Conservation (phyloP, 768 basidiomycete species). For the Tulasnella sp. region DNA sequence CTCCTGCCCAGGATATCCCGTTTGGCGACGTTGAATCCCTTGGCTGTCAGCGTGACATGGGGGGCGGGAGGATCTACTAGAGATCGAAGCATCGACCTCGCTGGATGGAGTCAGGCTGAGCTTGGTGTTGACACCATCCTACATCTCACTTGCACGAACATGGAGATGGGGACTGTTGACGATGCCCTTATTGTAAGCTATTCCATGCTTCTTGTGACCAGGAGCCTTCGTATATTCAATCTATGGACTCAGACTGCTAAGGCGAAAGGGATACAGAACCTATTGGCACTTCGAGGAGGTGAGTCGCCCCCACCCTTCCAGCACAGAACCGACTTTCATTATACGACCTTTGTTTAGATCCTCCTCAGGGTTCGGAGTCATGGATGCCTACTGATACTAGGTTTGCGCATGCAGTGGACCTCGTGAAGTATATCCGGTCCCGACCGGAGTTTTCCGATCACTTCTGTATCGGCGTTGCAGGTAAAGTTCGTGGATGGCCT, state of each 20-base stretch:
- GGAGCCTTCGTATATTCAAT: no score
- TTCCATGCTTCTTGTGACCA: no score
- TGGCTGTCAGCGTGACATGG: constrained; percentile 92
- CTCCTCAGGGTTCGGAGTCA: constrained; percentile 86
- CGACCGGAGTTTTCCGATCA: constrained; percentile 64
- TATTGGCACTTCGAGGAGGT: constrained; percentile 91
- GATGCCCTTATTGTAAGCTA: constrained; percentile 63
- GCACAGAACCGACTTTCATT: neutral
- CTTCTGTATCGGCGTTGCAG: constrained; percentile 94
- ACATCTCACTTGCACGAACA: constrained; percentile 96
- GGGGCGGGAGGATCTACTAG: constrained; percentile 92
- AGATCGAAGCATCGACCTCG: constrained; percentile 79
- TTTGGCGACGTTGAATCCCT: constrained; percentile 60
- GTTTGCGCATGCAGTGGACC: constrained; percentile 76
- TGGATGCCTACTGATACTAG: constrained; percentile 79
- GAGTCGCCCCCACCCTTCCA: constrained; percentile 20
- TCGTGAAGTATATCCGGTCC: constrained; percentile 82
- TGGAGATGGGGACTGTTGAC: constrained; percentile 81
- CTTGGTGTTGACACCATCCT: constrained; percentile 78
- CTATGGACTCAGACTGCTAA: constrained; percentile 76
- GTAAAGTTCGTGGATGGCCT: constrained; percentile 30
- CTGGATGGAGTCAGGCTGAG: constrained; percentile 59
- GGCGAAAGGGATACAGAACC: constrained; percentile 70
- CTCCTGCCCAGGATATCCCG: constrained; percentile 79
- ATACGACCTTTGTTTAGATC: constrained; percentile 42